These are phyloP conservation scores for Saccharata proteae DNA, from an alignment of 2,329 filamentous ascomycete species.

Conservation along the genomic window DNA sequence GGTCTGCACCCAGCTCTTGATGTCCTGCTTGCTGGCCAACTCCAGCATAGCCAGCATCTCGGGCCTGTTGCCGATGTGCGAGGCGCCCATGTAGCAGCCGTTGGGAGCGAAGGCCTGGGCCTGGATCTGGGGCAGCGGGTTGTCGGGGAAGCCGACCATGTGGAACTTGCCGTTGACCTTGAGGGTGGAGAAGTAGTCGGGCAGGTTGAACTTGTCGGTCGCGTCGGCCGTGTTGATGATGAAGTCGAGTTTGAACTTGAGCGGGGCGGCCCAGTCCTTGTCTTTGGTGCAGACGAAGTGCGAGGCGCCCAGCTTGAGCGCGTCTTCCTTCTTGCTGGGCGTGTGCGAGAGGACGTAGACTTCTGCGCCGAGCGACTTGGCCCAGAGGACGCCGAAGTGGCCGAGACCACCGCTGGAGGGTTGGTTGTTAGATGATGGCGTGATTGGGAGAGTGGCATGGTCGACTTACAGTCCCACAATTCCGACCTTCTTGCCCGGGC, in stretches of 20 bases:
- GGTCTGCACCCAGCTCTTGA: constrained; percentile 46
- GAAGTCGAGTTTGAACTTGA: constrained; percentile 55
- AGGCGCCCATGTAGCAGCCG: constrained; percentile 45
- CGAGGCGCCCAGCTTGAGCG: constrained; percentile 46
- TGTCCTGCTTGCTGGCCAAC: constrained; percentile 37
- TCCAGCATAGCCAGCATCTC: constrained; percentile 42
- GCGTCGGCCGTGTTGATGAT: constrained; percentile 65
- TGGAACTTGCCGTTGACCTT: constrained; percentile 75
- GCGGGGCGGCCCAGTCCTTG: constrained; percentile 45
- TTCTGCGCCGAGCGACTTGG: constrained; percentile 50
- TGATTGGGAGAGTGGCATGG: no score
- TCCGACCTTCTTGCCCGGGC: constrained; percentile 67
- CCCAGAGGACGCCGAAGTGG: constrained; percentile 55
- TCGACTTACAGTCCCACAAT: constrained; percentile 53
- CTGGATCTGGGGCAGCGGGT: constrained; percentile 57
- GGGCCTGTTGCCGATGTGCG: constrained; percentile 37
- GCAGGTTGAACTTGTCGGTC: constrained; percentile 55
- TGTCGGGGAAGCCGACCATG: constrained; percentile 68
- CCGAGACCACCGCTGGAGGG: constrained; percentile 47
- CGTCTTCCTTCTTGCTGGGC: constrained; percentile 47
- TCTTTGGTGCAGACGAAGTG: constrained; percentile 47
- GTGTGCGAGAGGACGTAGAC: constrained; percentile 50
- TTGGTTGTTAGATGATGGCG: constrained; percentile 9
- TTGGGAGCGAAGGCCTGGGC: constrained; percentile 66
- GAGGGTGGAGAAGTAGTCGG: constrained; percentile 63